A percentile compares a stretch with the other conserved stretches of the same genome.
Evolutionary conservation across 108 stramenopile genomes (phyloP).

Genomic region (Asterionellopsis glacialis): DNA sequence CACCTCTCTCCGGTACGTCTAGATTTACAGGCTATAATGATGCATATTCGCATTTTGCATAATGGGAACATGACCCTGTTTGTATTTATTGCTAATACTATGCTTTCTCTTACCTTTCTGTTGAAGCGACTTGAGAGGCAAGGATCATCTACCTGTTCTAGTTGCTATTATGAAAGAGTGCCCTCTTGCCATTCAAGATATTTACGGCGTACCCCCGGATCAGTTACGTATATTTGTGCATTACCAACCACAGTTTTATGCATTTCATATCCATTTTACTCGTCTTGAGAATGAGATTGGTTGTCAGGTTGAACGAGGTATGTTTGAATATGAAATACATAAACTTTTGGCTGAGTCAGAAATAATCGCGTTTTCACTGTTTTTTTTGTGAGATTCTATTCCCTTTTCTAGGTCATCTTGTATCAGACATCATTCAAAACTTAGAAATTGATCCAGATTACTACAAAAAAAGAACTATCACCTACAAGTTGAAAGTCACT

Average conservation of each 20-base stretch:
- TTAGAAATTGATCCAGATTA: slow-evolving; percentile 49
- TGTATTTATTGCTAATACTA: too few species aligned
- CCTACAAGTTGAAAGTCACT: slow-evolving; percentile 27
- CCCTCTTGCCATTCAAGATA: slow-evolving; percentile 36
- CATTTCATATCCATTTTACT: slow-evolving; percentile 75
- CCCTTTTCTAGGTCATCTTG: slow-evolving; percentile 24
- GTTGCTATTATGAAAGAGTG: slow-evolving; percentile 36
- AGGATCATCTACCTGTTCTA: slow-evolving; percentile 53
- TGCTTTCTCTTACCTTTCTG: too few species aligned
- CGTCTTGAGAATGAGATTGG: slow-evolving; percentile 60
- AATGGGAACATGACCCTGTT: too few species aligned
- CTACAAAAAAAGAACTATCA: slow-evolving; percentile 54
- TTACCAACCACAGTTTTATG: slow-evolving; percentile 77
- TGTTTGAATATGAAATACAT: neutral
- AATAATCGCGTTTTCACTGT: too few species aligned
- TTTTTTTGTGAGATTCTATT: too few species aligned
- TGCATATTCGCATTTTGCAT: too few species aligned
- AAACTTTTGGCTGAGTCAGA: too few species aligned
- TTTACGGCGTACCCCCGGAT: slow-evolving; percentile 51
- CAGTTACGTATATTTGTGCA: slow-evolving; percentile 66
- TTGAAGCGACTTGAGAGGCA: slow-evolving; percentile 14
- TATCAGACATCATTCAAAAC: slow-evolving; percentile 72
- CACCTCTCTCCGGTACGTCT: slow-evolving; percentile 44
- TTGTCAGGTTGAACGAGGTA: slow-evolving; percentile 43
- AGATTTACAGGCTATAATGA: too few species aligned